Evolutionary conservation across 257 asterid genomes (phyloP), one percentile per base, ranked within the genome.

Genomic region (Cruciata laevipes): DNA sequence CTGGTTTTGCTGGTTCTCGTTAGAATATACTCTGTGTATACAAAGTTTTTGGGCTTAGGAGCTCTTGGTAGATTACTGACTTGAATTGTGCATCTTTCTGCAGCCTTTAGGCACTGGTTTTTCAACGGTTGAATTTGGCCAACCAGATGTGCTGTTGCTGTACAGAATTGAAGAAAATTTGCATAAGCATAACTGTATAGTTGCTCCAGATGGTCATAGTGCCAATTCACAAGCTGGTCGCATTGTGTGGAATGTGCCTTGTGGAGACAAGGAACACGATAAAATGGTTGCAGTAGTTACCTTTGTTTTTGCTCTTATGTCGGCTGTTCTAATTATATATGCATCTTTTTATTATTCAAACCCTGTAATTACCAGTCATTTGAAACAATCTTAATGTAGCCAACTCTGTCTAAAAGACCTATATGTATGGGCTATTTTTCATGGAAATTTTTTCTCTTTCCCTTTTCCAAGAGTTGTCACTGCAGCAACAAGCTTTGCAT

Each of bases 101-200:
- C 85, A 89, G 98, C 87, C 96, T 6, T 75, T 89, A 63, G 98
- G 98, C 68, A 77, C 24, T 57, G 87, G 80, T 6, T 86, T 74
- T 67, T 81, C 85, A 3, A 74, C 73, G 69, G 86, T 89, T 13
- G 77, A 82, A 77, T 83, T 87, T 68, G 81, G 85, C 70, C 66
- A 58, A 33, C 96, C 96, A 2, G 83, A 86, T 77, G 25, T 87
- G 55, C 66, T 89, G 56, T 23, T 82, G 69, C 73, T 87, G 69
- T 84, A 86, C 80, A 44, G 76, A 63, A 17, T 32, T 24, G 81
- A 74, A 68, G 70, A 57, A 63, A 60, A 75, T 35, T 52, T 60
- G n/a, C 33, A 11, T 8, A 49, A 74, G 7, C 73, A 27, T 63
- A 82, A 77, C 25, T 89, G 90, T 66, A 55, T 75, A 60, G 53